Conservation (phyloP, 805 yeast genomes). For the Schwanniomyces occidentalis region DNA sequence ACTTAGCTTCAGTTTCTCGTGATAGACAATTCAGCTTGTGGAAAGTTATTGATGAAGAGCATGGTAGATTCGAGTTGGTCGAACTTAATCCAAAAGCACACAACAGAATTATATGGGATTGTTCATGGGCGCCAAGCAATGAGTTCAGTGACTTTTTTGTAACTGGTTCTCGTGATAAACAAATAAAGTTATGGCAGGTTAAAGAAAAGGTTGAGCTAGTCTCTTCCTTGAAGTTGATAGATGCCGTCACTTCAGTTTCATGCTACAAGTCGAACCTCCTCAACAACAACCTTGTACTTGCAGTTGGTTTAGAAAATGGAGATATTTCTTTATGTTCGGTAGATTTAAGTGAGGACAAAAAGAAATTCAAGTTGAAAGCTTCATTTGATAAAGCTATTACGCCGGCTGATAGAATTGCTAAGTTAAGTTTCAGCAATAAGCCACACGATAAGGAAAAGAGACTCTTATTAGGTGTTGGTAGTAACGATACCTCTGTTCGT, state of each 20-base stretch:
- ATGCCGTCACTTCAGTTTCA: slow-evolving; percentile 70
- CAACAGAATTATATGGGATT: slow-evolving; percentile 91
- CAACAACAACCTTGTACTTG: slow-evolving; percentile 37
- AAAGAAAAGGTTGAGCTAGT: slow-evolving; percentile 36
- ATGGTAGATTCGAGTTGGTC: slow-evolving; percentile 36
- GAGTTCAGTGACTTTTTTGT: slow-evolving; percentile 48
- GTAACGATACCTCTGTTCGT: slow-evolving; percentile 65
- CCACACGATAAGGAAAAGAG: slow-evolving; percentile 15
- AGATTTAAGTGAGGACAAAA: slow-evolving; percentile 23
- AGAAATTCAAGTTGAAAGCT: slow-evolving; percentile 20
- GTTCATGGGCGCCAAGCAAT: slow-evolving; percentile 72
- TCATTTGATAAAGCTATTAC: slow-evolving; percentile 40
- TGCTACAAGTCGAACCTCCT: slow-evolving; percentile 33
- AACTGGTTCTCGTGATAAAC: slow-evolving; percentile 86
- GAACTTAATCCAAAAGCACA: slow-evolving; percentile 74
- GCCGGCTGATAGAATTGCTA: slow-evolving; percentile 64
- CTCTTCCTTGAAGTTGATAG: slow-evolving; percentile 44
- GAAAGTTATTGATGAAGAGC: slow-evolving; percentile 41
- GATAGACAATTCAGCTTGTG: slow-evolving; percentile 86
- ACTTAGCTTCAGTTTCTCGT: slow-evolving; percentile 76
- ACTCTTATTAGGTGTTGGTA: slow-evolving; percentile 56
- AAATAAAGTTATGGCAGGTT: slow-evolving; percentile 70
- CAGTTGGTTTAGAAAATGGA: slow-evolving; percentile 76
- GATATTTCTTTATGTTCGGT: slow-evolving; percentile 47
- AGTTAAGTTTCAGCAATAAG: slow-evolving; percentile 56